Conservation (phyloP, 2,329 filamentous ascomycete species). For the Venturia nashicola region DNA sequence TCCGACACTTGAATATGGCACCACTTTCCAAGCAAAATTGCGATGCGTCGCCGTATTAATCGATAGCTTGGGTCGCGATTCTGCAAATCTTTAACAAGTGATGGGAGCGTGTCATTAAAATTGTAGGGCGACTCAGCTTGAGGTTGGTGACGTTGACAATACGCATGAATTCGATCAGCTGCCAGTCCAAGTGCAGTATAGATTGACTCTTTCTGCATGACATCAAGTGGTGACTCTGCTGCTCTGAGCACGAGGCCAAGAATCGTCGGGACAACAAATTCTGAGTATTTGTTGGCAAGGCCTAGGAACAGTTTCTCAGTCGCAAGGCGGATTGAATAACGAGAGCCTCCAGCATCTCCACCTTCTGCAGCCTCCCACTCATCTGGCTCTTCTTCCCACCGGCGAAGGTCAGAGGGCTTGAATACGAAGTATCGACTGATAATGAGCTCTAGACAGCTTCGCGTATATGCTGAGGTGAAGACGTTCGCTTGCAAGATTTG, state of each 20-base stretch:
- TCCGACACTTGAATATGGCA: slow-evolving; percentile 63
- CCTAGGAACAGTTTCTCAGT: slow-evolving; percentile 91
- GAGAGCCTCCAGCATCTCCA: slow-evolving; percentile 71
- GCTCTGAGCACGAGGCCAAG: background rate
- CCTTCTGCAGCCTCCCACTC: slow-evolving; percentile 92
- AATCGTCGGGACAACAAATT: slow-evolving; percentile 21
- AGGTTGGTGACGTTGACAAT: background rate
- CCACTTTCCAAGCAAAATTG: slow-evolving; percentile 85
- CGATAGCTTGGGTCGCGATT: slow-evolving; percentile 56
- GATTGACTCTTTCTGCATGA: slow-evolving; percentile 65
- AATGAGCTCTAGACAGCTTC: slow-evolving; percentile 70
- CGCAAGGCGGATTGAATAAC: slow-evolving; percentile 85
- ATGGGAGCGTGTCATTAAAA: slow-evolving; percentile 73
- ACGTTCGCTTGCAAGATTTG: slow-evolving; percentile 59
- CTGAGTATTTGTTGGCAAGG: slow-evolving; percentile 78
- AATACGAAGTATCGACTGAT: slow-evolving; percentile 86
- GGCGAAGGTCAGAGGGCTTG: slow-evolving; percentile 68
- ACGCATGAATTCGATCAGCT: slow-evolving; percentile 55
- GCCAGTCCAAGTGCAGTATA: slow-evolving; percentile 88
- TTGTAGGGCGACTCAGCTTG: slow-evolving; percentile 47
- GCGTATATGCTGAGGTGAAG: slow-evolving; percentile 63
- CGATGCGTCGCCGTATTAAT: slow-evolving; percentile 73
- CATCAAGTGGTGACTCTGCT: background rate
- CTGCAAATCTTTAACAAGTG: slow-evolving; percentile 69
- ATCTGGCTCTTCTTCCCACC: slow-evolving; percentile 90